Conservation (phyloP, 352 stramenopile species). For the Globisporangium mamillatum region DNA sequence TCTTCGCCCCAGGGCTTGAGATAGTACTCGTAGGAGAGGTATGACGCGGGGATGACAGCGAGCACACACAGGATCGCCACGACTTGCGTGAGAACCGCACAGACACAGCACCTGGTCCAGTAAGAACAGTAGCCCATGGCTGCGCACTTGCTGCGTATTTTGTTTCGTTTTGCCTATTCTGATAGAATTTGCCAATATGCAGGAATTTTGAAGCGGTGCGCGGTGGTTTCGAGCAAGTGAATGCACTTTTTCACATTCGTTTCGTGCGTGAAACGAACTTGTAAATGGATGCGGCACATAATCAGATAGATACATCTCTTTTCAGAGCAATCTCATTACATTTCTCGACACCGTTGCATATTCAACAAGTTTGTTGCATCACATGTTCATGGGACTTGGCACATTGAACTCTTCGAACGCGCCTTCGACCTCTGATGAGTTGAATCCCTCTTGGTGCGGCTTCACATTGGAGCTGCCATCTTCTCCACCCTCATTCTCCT, state of each 20-base stretch:
- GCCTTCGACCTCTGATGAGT: constrained; percentile 14
- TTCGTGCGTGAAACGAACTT: not conserved
- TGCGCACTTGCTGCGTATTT: not conserved
- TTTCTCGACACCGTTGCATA: not conserved
- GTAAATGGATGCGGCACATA: not conserved
- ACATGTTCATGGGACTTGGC: not conserved
- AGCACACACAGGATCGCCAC: constrained; percentile 28
- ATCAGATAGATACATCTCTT: not conserved
- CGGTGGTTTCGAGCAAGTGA: not conserved
- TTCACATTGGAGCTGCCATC: not conserved
- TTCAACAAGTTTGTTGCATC: not conserved
- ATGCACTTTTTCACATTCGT: not conserved
- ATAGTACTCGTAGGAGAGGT: constrained; percentile 43
- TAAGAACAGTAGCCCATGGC: not conserved
- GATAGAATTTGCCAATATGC: not conserved
- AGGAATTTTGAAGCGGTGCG: not conserved
- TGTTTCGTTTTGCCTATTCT: not conserved
- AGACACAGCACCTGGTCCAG: constrained; percentile 21
- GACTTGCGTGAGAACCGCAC: constrained; percentile 27
- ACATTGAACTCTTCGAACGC: not conserved
- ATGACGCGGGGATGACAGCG: constrained; percentile 31
- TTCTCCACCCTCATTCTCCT: constrained; percentile 6
- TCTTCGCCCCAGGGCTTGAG: constrained; percentile 45
- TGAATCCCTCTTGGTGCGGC: not conserved
- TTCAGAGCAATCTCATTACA: not conserved